Base-by-base conservation (phyloP, 2,329 filamentous ascomycete species). In the Fusarium decemcellulare region DNA sequence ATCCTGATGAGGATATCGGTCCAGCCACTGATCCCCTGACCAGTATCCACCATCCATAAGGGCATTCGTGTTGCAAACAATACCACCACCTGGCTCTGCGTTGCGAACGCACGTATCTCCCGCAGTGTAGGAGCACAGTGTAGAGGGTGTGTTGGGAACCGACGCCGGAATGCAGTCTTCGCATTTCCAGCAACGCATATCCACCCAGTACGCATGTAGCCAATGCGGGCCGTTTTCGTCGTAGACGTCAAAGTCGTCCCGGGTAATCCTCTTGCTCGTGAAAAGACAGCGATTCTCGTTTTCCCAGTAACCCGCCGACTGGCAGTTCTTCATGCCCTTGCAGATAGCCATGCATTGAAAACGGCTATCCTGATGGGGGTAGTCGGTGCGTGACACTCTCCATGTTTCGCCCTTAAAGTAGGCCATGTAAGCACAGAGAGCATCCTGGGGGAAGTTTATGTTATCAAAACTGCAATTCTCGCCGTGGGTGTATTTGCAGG, bases 331-430 rank as follows among this genome's bases (percentile, higher is more conserved):
- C 0, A 67, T n/a, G 1, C 46, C 53, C 6, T 67, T 40, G 4
- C 65, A 67, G 6, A 67, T 67, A 10, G 63, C 63, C 0, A 29
- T 34, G 15, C 65, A 67, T 16, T 67, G 65, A 11, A 63, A 54
- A 6, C n/a, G 14, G 6, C 36, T 46, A 5, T 67, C 52, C 27
- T 67, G 63, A 9, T 37, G 47, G 0, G 65, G 65, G 5, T 63
- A 67, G 3, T 67, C 52, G 12, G 36, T 9, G 3, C 65, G 65
- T 1, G 37, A 8, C 14, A 30, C 53, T 0, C 18, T 67, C 52
- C 53, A 67, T 9, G 65, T 59, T 0, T 29, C n/a, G 2, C 65
- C 65, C 1, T 32, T 50, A 16, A 44, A 65, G 12, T 30, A 18
- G 4, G 51, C 61, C 2, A 6, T 61, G 2, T 42, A 67, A 27